Base-by-base conservation (phyloP, 441 rosid genomes). In the Pelargonium australe region DNA sequence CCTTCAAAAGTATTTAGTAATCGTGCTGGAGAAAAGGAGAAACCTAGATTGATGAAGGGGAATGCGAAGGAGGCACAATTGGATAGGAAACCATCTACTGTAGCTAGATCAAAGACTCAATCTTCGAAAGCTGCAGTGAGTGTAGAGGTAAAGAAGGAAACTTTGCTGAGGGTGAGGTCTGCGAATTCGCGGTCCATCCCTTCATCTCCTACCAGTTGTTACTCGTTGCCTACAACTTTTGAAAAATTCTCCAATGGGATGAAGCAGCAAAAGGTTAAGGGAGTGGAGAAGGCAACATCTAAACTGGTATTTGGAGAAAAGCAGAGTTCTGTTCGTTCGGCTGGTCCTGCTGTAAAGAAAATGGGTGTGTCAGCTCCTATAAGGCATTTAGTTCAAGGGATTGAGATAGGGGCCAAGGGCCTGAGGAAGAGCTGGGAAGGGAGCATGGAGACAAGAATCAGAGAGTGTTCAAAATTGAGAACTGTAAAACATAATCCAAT, bases 351-450 rank as follows among this genome's bases (percentile, higher is more conserved):
- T 0, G 80, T 77, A 31, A 86, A 78, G 81, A 88, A 82, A 80
- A 80, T 77, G 67, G 88, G 89, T 0, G 85, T 82, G 69, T 66
- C 57, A 28, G 68, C 62, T 13, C 72, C 72, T 0, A 77, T 90
- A 64, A 87, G 80, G 83, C 85, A 79, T 65, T 75, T 90, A 66
- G 87, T 84, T 51, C 91, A 88, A 34, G 96, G 95, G 73, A 69
- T 87, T 76, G 99, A 87, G 80, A 69, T 85, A 11, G 97, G 97
- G 72, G 89, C 96, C 12, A 95, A 87, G 82, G 97, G 91, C 28
- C 79, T 90, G 76, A 85, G 97, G 80, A 92, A 91, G 84, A 90
- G 96, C 81, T 92, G 98, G 99, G 98, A 90, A 84, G 97, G 98
- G 73, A 95, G 78, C 74, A 53, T 82, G 65, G 99, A 95, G 61